A percentile compares a stretch with the other conserved stretches of the same genome.
Conservation (phyloP, 106 monocot species). For the Apostasia ramifera region DNA sequence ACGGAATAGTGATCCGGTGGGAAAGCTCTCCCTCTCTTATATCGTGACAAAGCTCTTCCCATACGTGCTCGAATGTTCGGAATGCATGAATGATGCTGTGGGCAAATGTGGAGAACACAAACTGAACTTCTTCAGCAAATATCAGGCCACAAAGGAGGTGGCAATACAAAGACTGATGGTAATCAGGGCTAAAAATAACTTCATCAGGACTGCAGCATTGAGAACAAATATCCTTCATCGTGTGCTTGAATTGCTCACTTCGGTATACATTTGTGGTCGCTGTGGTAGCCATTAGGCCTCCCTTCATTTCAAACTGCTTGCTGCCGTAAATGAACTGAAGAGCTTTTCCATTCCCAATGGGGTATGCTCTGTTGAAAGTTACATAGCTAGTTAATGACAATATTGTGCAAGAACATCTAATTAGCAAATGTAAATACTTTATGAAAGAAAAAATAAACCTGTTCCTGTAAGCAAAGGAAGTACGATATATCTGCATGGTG, state of each 20-base stretch:
- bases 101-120: conserved; percentile 76
- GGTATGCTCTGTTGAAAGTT: conserved; percentile 46
- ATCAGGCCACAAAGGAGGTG: conserved; percentile 87
- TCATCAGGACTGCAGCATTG: conserved; percentile 65
- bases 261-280: conserved; percentile 77
- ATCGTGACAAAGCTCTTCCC: conserved; percentile 76
- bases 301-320: conserved; percentile 63
- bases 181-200: conserved; percentile 76
- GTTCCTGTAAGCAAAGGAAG: conserved; percentile 61
- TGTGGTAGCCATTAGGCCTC: conserved; percentile 62
- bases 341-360: conserved; percentile 63
- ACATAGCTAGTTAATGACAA: not conserved
- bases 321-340: conserved; percentile 86
- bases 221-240: conserved; percentile 58
- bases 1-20: conserved; percentile 44
- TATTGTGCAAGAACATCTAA: not conserved
- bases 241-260: conserved; percentile 52
- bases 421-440: not conserved
- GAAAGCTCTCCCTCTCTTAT: conserved; percentile 78
- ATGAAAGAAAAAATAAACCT: conserved; percentile 10
- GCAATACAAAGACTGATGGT: conserved; percentile 84
- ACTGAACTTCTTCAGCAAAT: conserved; percentile 57
- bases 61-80: conserved; percentile 73
- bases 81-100: conserved; percentile 89
- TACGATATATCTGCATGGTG: conserved; percentile 50